phyloP scores from a whole-genome alignment of 2,329 filamentous ascomycete species.

The Pestalotiopsis sp. region DNA sequence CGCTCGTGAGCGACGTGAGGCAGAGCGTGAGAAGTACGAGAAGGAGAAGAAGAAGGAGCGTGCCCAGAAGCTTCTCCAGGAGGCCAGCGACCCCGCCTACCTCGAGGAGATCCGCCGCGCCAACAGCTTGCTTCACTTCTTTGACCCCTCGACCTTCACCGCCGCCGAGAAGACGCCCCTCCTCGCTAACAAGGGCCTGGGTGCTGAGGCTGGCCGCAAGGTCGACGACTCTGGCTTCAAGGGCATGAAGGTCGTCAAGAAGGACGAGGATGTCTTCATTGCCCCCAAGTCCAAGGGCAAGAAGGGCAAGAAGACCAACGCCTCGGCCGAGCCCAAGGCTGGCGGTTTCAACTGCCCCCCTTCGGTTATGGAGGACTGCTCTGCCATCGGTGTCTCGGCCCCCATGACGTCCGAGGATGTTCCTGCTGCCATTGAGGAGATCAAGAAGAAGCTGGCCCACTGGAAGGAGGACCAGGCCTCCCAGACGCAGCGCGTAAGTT shows the following conservation, averaged over 20 bases:
- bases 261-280: constrained; percentile 81
- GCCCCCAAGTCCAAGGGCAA: constrained; percentile 81
- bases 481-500: constrained; percentile 85
- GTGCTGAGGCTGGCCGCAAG: constrained; percentile 76
- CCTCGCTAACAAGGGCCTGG: constrained; percentile 69
- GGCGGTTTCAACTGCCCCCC: constrained; percentile 77
- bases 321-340: constrained; percentile 40
- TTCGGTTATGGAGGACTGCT: constrained; percentile 87
- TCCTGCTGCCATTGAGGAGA: constrained; percentile 77
- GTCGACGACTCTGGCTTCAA: constrained; percentile 84
- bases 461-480: constrained; percentile 90
- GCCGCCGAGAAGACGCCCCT: constrained; percentile 62
- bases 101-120: constrained; percentile 89
- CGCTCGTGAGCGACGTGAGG: constrained; percentile 74
- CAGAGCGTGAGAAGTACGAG: constrained; percentile 73
- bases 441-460: constrained; percentile 85
- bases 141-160: constrained; percentile 69
- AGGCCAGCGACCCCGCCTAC: constrained; percentile 85
- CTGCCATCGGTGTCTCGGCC: constrained; percentile 80
- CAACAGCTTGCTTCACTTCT: constrained; percentile 85
- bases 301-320: constrained; percentile 75
- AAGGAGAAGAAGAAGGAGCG: constrained; percentile 75
- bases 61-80: constrained; percentile 74
- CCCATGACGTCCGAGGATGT: constrained; percentile 86
- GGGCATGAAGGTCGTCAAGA: constrained; percentile 79